A percentile compares a stretch with the other conserved stretches of the same genome.
Evolutionary conservation across 2,329 filamentous ascomycete species (phyloP).

Genomic region (Penicillium digitatum): DNA sequence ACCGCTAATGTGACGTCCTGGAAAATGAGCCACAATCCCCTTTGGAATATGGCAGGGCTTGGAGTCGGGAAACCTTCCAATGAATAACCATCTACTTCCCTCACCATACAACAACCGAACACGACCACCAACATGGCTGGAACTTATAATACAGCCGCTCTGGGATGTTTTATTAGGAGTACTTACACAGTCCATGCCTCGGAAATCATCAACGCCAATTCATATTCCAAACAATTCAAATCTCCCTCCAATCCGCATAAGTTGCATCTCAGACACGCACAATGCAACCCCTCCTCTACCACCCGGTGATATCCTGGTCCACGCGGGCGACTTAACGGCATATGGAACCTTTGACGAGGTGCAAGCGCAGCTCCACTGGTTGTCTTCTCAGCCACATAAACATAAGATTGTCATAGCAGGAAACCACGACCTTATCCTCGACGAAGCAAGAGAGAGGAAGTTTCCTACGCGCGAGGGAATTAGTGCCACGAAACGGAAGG

Average conservation of each 20-base stretch:
- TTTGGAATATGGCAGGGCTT: neutral
- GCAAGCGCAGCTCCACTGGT: constrained; percentile 42
- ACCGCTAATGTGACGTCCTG: neutral
- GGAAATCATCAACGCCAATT: neutral
- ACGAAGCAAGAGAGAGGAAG: constrained; percentile 7
- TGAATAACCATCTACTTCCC: constrained; percentile 8
- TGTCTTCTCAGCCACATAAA: constrained; percentile 38
- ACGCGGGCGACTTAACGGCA: constrained; percentile 50
- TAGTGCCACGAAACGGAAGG: neutral
- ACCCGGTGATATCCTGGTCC: constrained; percentile 46
- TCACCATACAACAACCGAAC: constrained; percentile 1
- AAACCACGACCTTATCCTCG: constrained; percentile 43
- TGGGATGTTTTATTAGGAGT: neutral
- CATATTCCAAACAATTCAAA: neutral
- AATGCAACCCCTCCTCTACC: constrained; percentile 39
- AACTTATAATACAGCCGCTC: neutral
- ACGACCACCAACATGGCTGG: constrained; percentile 1
- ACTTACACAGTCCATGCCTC: neutral
- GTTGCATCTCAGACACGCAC: constrained; percentile 48
- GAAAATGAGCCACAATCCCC: neutral
- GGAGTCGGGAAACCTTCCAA: neutral
- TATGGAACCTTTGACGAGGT: constrained; percentile 45
- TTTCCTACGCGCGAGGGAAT: constrained; percentile 12
- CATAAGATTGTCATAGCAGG: constrained; percentile 49
- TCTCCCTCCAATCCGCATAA: constrained; percentile 1